Conservation (phyloP, 192 early-diverging fungal genomes). For the Entomortierella beljakovae region DNA sequence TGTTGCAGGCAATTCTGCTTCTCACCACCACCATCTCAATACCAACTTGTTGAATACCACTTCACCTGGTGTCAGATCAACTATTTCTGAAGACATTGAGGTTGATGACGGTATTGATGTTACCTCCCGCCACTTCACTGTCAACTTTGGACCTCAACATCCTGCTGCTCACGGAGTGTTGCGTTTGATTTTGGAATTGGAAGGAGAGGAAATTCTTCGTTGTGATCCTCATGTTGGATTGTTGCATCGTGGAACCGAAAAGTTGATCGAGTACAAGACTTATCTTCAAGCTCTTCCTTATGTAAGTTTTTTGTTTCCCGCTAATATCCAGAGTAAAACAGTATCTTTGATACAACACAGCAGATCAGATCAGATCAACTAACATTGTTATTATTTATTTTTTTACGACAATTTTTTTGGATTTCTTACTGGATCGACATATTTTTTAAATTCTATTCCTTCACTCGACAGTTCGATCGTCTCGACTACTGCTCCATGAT, state of each 20-base stretch:
- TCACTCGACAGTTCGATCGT: conserved; percentile 80
- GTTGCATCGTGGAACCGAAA: conserved; percentile 98
- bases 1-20: background rate
- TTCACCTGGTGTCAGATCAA: conserved; percentile 26
- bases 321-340: background rate
- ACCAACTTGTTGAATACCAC: conserved; percentile 13
- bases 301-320: conserved; percentile 34
- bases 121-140: conserved; percentile 80
- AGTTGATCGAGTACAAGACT: conserved; percentile 99
- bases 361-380: background rate
- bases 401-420: background rate
- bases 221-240: conserved; percentile 98
- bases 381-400: background rate
- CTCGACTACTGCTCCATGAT: conserved; percentile 99
- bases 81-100: conserved; percentile 48
- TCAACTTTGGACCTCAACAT: conserved; percentile 99
- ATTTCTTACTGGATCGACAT: background rate
- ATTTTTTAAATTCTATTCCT: background rate
- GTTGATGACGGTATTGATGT: conserved; percentile 60
- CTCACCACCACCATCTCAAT: conserved; percentile 43
- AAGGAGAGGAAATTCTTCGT: conserved; percentile 91
- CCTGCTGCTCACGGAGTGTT: conserved; percentile 98
- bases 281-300: conserved; percentile 98
- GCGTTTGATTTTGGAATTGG: conserved; percentile 93
- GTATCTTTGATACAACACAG: too few species aligned